A percentile compares a stretch with the other conserved stretches of the same genome.
Evolutionary conservation across 495 filamentous ascomycete genomes (phyloP).

Genomic region (Penicillium paradoxum): DNA sequence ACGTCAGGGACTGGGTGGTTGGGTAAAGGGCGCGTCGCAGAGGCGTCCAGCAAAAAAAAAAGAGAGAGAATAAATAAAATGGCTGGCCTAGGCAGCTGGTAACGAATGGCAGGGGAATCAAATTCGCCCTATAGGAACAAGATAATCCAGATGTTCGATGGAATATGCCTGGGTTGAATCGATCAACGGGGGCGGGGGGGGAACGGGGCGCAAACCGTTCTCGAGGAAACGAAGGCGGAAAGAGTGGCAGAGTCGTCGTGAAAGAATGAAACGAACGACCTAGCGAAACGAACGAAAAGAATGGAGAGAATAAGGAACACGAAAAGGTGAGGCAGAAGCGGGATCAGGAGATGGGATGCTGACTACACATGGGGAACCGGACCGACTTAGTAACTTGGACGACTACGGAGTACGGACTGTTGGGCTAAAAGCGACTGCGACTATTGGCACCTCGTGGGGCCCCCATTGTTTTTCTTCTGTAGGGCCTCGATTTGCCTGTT

Average conservation of each 20-base stretch:
- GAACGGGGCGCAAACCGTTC: slow-evolving; percentile 23
- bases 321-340: slow-evolving; percentile 18
- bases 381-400: background rate
- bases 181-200: slow-evolving; percentile 25
- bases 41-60: slow-evolving; percentile 31
- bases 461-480: background rate
- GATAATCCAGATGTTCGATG: slow-evolving; percentile 2
- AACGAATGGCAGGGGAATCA: slow-evolving; percentile 17
- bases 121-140: slow-evolving; percentile 8
- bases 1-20: slow-evolving; percentile 29
- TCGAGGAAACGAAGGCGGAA: slow-evolving; percentile 27
- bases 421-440: background rate
- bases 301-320: slow-evolving; percentile 21
- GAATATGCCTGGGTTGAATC: slow-evolving; percentile 27
- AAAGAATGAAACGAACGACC: slow-evolving; percentile 45
- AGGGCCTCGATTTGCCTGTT: slow-evolving; percentile 9
- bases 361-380: slow-evolving; percentile 13
- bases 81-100: slow-evolving; percentile 43
- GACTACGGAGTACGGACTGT: too few species aligned
- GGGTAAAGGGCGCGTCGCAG: slow-evolving; percentile 41
- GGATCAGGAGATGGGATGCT: slow-evolving; percentile 35
- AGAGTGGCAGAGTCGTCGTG: slow-evolving; percentile 32
- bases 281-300: slow-evolving; percentile 22
- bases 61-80: slow-evolving; percentile 26
- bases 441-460: slow-evolving; percentile 21